A percentile compares a stretch with the other conserved stretches of the same genome.
Evolutionary conservation across 106 monocot genomes (phyloP).

Genomic region (Hemerocallis citrina): DNA sequence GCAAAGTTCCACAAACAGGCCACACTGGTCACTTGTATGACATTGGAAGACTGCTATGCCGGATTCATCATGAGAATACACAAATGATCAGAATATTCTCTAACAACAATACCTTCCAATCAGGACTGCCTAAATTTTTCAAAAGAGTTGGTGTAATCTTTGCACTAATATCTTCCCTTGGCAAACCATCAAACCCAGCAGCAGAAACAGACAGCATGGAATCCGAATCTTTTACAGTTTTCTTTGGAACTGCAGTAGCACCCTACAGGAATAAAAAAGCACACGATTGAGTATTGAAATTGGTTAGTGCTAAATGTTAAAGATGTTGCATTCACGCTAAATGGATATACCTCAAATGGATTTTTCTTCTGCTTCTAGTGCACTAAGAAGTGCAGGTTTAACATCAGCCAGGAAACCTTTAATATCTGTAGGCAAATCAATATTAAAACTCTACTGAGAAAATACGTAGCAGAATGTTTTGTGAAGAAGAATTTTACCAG

Average conservation of each 20-base stretch:
- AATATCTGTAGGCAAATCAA: slow-evolving; percentile 48
- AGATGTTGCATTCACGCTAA: neutral
- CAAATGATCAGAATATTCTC: neutral
- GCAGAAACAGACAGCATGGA: slow-evolving; percentile 30
- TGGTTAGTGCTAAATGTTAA: neutral
- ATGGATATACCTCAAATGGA: slow-evolving; percentile 75
- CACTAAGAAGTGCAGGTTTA: slow-evolving; percentile 96
- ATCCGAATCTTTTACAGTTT: slow-evolving; percentile 63
- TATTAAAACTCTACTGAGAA: slow-evolving; percentile 1
- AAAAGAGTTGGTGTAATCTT: slow-evolving; percentile 79
- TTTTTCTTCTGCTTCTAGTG: slow-evolving; percentile 91
- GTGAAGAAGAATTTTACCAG: slow-evolving; percentile 45
- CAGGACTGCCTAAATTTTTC: slow-evolving; percentile 78
- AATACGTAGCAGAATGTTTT: neutral
- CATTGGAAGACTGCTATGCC: neutral
- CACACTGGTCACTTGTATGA: neutral
- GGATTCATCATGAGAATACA: neutral
- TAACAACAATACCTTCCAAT: slow-evolving; percentile 76
- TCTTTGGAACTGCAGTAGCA: slow-evolving; percentile 82
- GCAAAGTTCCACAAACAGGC: neutral
- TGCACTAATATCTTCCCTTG: slow-evolving; percentile 92
- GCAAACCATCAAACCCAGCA: slow-evolving; percentile 71
- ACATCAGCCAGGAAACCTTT: slow-evolving; percentile 92
- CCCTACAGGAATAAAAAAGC: slow-evolving; percentile 69
- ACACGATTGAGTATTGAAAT: slow-evolving; percentile 5